A percentile compares a stretch with the other conserved stretches of the same genome.
These are phyloP conservation scores for Phoma herbarum DNA, from an alignment of 2,329 filamentous ascomycete species.

Conservation along the genomic window DNA sequence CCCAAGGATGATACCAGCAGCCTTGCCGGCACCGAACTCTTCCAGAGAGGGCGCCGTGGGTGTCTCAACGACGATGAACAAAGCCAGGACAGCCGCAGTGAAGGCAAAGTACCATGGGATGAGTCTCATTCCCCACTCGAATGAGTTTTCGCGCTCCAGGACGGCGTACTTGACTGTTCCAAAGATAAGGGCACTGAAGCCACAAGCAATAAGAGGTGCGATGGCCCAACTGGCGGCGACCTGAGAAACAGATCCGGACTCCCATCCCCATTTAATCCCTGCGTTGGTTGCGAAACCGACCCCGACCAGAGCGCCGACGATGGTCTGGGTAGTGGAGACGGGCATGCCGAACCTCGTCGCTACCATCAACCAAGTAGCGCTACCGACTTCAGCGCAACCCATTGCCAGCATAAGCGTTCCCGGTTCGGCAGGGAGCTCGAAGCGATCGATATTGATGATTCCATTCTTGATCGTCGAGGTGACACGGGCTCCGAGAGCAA, in stretches of 20 bases:
- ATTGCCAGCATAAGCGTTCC: slow-evolving; percentile 67
- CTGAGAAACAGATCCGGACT: slow-evolving; percentile 38
- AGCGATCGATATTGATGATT: slow-evolving; percentile 62
- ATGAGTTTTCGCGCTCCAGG: slow-evolving; percentile 59
- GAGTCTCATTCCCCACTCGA: slow-evolving; percentile 60
- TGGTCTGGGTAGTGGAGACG: slow-evolving; percentile 69
- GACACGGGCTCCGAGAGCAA: slow-evolving; percentile 62
- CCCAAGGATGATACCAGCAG: slow-evolving; percentile 38
- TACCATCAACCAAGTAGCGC: slow-evolving; percentile 65
- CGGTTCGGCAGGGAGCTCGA: slow-evolving; percentile 54
- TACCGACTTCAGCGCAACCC: slow-evolving; percentile 64
- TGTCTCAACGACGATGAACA: slow-evolving; percentile 66
- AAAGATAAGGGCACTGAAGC: slow-evolving; percentile 61
- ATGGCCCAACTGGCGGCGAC: slow-evolving; percentile 59
- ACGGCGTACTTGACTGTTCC: slow-evolving; percentile 60
- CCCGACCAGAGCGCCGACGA: slow-evolving; percentile 67
- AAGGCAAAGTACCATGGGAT: slow-evolving; percentile 61
- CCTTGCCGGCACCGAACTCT: slow-evolving; percentile 43
- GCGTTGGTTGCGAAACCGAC: slow-evolving; percentile 62
- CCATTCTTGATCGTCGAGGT: slow-evolving; percentile 70
- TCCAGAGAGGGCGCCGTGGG: slow-evolving; percentile 46
- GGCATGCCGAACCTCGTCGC: slow-evolving; percentile 63
- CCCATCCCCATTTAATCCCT: slow-evolving; percentile 38
- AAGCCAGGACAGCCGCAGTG: slow-evolving; percentile 59
- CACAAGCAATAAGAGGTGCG: slow-evolving; percentile 58